Evolutionary conservation across 2,329 filamentous ascomycete genomes (phyloP), one percentile per base, ranked within the genome.

Genomic region (Aureobasidium sp.): DNA sequence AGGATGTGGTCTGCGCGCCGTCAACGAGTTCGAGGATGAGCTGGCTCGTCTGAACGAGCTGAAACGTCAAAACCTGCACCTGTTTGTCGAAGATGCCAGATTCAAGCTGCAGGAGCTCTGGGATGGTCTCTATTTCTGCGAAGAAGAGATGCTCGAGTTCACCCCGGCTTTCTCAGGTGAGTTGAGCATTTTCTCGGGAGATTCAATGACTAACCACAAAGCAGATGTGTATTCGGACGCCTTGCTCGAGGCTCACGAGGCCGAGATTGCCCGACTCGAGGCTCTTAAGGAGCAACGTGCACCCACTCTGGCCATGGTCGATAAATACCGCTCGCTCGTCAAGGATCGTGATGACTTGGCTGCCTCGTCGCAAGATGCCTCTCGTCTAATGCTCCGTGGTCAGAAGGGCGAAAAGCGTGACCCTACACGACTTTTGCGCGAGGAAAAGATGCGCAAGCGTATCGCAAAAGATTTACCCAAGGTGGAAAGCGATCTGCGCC

Each of bases 121-220:
- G 94, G 94, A 99, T 71, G 81, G 85, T 0, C 78, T 99, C 1
- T 97, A 94, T 78, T 92, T 95, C 71, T 96, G 90, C 0, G 94
- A 99, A 72, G 94, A 99, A 70, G 94, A 99, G 77, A 97, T 97
- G 92, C 84, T 97, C 61, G 92, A 97, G 67, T 99, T 99, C 68
- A 94, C 92, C 0, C 94, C 95, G 0, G 94, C 92, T 45, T 97
- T 97, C 73, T 96, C 91, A 49, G 72, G 72, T 74, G 64, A 57
- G 70, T 62, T 30, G 36, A 32, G 21, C 37, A n/a, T n/a, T n/a
- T n/a, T n/a, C n/a, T n/a, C n/a, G n/a, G n/a, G n/a, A n/a, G n/a
- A n/a, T n/a, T n/a, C n/a, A n/a, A 8, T 39, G 11, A 27, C 57
- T 59, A 42, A 59, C 45, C 14, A 25, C 16, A 4, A 5, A 21